Conservation (phyloP, 345 rosid species). For the Gossypium bickii region DNA sequence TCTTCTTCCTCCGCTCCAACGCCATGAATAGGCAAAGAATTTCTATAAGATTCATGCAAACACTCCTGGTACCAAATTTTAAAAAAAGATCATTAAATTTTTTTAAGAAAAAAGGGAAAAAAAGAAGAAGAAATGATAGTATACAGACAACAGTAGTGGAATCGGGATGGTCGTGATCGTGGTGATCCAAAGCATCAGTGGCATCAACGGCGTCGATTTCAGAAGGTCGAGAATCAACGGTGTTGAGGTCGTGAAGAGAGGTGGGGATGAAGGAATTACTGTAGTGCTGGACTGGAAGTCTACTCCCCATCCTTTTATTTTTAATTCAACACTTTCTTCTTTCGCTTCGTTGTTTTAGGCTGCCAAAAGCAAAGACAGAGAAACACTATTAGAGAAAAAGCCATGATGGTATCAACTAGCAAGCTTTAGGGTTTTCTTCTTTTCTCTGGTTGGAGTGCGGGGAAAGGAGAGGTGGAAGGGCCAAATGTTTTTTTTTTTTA, state of each 20-base stretch:
- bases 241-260: constrained; percentile 82
- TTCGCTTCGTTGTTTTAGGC: neutral
- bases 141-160: constrained; percentile 49
- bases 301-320: constrained; percentile 50
- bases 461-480: neutral
- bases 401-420: neutral
- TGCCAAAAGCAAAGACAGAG: neutral
- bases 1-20: constrained; percentile 69
- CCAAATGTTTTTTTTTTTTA: neutral
- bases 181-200: constrained; percentile 45
- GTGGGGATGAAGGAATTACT: constrained; percentile 53
- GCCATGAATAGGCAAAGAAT: constrained; percentile 53
- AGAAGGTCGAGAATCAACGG: constrained; percentile 53
- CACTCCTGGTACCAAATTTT: constrained; percentile 42
- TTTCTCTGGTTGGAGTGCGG: neutral
- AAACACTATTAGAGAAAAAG: constrained; percentile 3
- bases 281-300: constrained; percentile 75
- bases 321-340: constrained; percentile 4
- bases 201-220: constrained; percentile 37
- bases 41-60: constrained; percentile 65
- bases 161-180: constrained; percentile 39
- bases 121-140: neutral
- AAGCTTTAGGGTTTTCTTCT: neutral
- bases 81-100: neutral
- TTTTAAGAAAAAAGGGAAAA: neutral